A percentile compares a stretch with the other conserved stretches of the same genome.
Evolutionary conservation across 306 rosid species (phyloP).

Genomic region (Spatholobus suberectus): DNA sequence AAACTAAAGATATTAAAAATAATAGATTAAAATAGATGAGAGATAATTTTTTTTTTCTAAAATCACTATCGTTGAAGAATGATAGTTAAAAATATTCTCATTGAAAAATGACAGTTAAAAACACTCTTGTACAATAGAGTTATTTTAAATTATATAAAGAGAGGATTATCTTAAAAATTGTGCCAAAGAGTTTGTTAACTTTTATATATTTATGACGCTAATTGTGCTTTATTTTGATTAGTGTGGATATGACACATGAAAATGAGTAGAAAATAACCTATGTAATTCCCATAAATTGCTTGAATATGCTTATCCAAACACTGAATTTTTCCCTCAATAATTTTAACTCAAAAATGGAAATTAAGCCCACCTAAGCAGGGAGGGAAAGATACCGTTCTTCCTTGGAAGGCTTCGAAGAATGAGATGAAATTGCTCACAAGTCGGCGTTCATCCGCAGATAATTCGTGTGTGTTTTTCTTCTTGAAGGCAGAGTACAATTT

Average conservation of each 20-base stretch:
- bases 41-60: no score
- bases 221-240: neutral
- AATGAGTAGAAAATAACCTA: neutral
- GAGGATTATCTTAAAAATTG: no score
- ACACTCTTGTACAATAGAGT: no score
- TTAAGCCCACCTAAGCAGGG: neutral
- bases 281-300: neutral
- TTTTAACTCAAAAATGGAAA: neutral
- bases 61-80: no score
- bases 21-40: no score
- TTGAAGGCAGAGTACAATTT: conserved; percentile 13
- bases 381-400: conserved; percentile 57
- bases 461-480: conserved; percentile 47
- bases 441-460: conserved; percentile 61
- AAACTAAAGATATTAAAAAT: no score
- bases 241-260: neutral
- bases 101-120: no score
- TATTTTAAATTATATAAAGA: no score
- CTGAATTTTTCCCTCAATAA: neutral
- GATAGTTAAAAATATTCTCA: no score
- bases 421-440: conserved; percentile 54
- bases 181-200: no score
- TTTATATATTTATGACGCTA: neutral
- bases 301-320: neutral
- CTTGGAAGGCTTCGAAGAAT: conserved; percentile 53